phyloP scores from a whole-genome alignment of 2,329 filamentous ascomycete species.

The Colletotrichum musae region DNA sequence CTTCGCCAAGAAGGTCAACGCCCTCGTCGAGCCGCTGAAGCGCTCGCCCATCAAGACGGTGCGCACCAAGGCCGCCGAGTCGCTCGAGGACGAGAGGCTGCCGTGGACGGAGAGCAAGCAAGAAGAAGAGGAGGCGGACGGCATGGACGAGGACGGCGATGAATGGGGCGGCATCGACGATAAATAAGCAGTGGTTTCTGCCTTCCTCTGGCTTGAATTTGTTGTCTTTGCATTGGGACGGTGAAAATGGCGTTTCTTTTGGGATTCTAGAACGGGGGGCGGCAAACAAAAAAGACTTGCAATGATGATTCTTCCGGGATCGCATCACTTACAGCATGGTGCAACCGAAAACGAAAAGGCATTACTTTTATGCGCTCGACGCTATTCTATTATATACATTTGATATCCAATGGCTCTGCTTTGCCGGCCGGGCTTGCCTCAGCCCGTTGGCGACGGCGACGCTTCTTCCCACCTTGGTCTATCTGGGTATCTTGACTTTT shows the following conservation, averaged over 20 bases:
- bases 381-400: conserved; percentile 36
- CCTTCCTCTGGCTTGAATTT: background rate
- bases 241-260: conserved; percentile 37
- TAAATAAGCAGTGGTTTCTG: conserved; percentile 15
- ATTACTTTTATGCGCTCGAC: conserved; percentile 24
- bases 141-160: conserved; percentile 55
- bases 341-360: conserved; percentile 7
- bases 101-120: conserved; percentile 68
- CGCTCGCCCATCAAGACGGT: conserved; percentile 79
- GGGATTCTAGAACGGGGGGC: conserved; percentile 15
- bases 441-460: conserved; percentile 10
- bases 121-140: conserved; percentile 51
- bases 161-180: conserved; percentile 43
- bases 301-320: conserved; percentile 7
- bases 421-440: conserved; percentile 14
- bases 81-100: conserved; percentile 81
- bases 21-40: conserved; percentile 69
- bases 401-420: conserved; percentile 36
- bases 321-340: conserved; percentile 1
- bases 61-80: conserved; percentile 77
- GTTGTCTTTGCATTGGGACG: conserved; percentile 35
- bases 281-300: conserved; percentile 15
- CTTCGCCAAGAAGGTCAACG: conserved; percentile 68
- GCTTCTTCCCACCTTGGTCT: conserved; percentile 33
- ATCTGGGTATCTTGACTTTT: conserved; percentile 41